These are phyloP conservation scores for Austroboletus novae-zelandiae DNA, from an alignment of 1,284 basidiomycete genomes.

Conservation along the genomic window DNA sequence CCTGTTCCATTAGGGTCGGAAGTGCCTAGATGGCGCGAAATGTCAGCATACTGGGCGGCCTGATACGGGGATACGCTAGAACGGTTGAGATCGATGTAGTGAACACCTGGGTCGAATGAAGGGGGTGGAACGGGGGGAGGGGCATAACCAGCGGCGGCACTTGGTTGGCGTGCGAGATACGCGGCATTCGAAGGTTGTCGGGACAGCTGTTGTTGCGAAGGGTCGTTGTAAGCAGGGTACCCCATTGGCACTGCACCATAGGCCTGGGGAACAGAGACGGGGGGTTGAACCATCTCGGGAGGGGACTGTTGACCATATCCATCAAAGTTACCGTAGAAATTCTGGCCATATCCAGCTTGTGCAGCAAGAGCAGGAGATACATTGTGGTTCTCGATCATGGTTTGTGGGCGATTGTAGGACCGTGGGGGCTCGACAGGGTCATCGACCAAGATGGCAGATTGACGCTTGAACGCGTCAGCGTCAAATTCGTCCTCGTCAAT, in stretches of 20 bases:
- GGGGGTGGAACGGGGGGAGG: slow-evolving; percentile 6
- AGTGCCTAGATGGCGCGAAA: slow-evolving; percentile 52
- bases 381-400: slow-evolving; percentile 53
- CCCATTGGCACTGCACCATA: slow-evolving; percentile 18
- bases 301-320: slow-evolving; percentile 40
- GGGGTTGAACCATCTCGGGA: slow-evolving; percentile 15
- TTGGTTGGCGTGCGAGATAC: slow-evolving; percentile 27
- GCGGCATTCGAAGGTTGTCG: slow-evolving; percentile 26
- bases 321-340: slow-evolving; percentile 30
- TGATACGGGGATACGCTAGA: slow-evolving; percentile 72
- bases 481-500: slow-evolving; percentile 49
- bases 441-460: slow-evolving; percentile 56
- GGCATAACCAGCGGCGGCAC: slow-evolving; percentile 16
- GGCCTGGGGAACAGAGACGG: slow-evolving; percentile 11
- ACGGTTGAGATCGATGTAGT: slow-evolving; percentile 61
- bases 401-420: slow-evolving; percentile 46
- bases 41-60: slow-evolving; percentile 69
- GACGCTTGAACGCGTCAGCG: slow-evolving; percentile 51
- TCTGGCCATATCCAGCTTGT: slow-evolving; percentile 19
- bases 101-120: slow-evolving; percentile 27
- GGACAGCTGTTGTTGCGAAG: slow-evolving; percentile 23
- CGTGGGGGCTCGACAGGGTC: slow-evolving; percentile 37
- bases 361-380: slow-evolving; percentile 23
- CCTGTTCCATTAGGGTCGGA: slow-evolving; percentile 38
- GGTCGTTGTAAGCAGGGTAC: slow-evolving; percentile 22